These are phyloP conservation scores for Lentinula guzmanii DNA, from an alignment of 768 basidiomycete genomes.

Conservation along the genomic window DNA sequence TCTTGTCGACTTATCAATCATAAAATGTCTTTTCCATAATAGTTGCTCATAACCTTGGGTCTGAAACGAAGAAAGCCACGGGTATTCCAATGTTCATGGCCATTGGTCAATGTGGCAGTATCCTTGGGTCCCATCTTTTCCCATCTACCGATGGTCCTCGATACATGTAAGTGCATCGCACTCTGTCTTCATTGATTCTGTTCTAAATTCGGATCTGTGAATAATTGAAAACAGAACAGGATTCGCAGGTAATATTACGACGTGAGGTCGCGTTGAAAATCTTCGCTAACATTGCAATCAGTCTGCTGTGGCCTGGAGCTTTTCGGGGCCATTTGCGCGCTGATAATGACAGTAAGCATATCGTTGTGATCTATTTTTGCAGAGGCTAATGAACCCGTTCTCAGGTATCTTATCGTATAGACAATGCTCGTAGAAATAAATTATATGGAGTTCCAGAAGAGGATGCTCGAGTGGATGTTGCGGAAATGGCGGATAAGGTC, in stretches of 20 bases:
- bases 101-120: constrained; percentile 72
- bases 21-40: background rate
- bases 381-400: background rate
- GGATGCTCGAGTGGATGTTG: constrained; percentile 50
- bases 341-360: constrained; percentile 42
- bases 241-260: constrained; percentile 38
- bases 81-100: constrained; percentile 78
- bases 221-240: constrained; percentile 39
- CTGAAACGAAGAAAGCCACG: constrained; percentile 71
- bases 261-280: background rate
- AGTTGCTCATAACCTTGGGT: constrained; percentile 74
- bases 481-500: constrained; percentile 59
- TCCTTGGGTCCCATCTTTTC: constrained; percentile 72
- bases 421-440: constrained; percentile 52
- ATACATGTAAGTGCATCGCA: constrained; percentile 47
- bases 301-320: constrained; percentile 49
- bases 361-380: background rate
- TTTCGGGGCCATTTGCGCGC: constrained; percentile 46
- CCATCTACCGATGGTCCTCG: constrained; percentile 57
- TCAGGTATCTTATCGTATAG: constrained; percentile 57
- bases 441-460: constrained; percentile 44
- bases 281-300: constrained; percentile 12
- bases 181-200: background rate
- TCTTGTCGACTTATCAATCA: background rate
- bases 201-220: background rate